Conservation (phyloP, 2,329 filamentous ascomycete species). For the Exophiala spinifera region DNA sequence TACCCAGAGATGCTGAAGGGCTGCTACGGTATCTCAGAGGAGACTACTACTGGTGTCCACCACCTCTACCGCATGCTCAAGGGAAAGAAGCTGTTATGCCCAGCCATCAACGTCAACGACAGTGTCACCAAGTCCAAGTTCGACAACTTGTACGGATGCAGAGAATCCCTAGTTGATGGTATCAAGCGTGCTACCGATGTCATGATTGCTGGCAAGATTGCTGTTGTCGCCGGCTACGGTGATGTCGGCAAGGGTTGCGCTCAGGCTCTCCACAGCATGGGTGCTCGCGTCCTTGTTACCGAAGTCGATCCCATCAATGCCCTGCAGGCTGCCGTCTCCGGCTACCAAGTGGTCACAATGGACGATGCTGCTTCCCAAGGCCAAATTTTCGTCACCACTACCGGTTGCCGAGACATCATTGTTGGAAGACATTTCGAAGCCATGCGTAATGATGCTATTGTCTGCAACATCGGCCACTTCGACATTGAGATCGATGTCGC, state of each 20-base stretch:
- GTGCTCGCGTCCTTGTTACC: conserved; percentile 91
- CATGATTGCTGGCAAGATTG: conserved; percentile 99
- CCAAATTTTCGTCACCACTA: conserved; percentile 99
- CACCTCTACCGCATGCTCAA: conserved; percentile 99
- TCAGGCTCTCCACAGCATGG: conserved; percentile 93
- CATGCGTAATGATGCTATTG: conserved; percentile 97
- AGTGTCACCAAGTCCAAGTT: conserved; percentile 99
- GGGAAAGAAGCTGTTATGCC: conserved; percentile 82
- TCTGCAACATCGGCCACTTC: conserved; percentile 99
- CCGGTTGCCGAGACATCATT: conserved; percentile 97
- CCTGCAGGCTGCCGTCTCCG: conserved; percentile 95
- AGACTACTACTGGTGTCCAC: conserved; percentile 99
- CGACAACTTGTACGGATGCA: conserved; percentile 99
- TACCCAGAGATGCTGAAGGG: conserved; percentile 97
- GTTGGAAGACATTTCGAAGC: conserved; percentile 86
- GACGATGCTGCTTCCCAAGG: conserved; percentile 84
- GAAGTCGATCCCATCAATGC: conserved; percentile 99
- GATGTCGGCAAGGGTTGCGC: conserved; percentile 99
- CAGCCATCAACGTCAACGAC: conserved; percentile 99
- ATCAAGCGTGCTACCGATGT: conserved; percentile 99
- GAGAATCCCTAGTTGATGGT: conserved; percentile 96
- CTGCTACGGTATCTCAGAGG: conserved; percentile 98
- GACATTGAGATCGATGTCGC: conserved; percentile 99
- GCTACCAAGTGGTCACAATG: conserved; percentile 96
- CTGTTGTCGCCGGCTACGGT: conserved; percentile 95